Base-by-base conservation (phyloP, 139 green algal genomes). In the Chlamydomonas incerta region DNA sequence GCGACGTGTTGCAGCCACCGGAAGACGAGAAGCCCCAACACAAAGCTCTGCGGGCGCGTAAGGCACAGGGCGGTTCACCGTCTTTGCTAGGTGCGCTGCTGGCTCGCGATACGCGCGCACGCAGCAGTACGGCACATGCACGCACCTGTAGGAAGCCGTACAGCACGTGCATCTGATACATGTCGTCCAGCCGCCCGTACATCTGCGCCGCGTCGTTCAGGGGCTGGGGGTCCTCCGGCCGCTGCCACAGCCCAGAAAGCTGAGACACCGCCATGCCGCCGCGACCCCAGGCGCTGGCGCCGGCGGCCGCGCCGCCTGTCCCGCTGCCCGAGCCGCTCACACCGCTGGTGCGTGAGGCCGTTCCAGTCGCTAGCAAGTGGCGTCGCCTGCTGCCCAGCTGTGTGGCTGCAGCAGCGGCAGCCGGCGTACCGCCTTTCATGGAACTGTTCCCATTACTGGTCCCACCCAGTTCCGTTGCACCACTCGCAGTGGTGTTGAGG, bases 101-200 rank as follows among this genome's bases (percentile, higher is more conserved):
- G 4, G 15, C 17, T 65, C 14, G 4, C 11, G 15, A 8, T 65
- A 4, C 17, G 4, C 20, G 8, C 24, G 60, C 21, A 31, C 60
- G 0, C 60, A 31, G 18, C 11, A 8, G 15, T 28, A 14, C 26
- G 8, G 57, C 14, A 57, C 50, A 10, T 14, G 20, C 18, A 60
- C 13, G 2, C 55, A 60, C 60, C 60, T 66, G 60, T 21, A 66
- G 60, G 60, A 66, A 66, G 1, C 18, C 50, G 87, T 90, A 90
- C 47, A 63, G 23, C 31, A 76, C 81, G 11, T 65, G 60, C 55
- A 76, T 66, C 34, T 81, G 24, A 35, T 80, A 80, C 87, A 90
- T 87, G 8, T 50, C 15, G 31, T 81, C 62, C 63, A 86, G 11
- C 3, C 72, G 33, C 21, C 13, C 73, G 35, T 69, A 79, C 80